phyloP scores from a whole-genome alignment of 2,329 filamentous ascomycete species.

The Arthrobotrys iridis region DNA sequence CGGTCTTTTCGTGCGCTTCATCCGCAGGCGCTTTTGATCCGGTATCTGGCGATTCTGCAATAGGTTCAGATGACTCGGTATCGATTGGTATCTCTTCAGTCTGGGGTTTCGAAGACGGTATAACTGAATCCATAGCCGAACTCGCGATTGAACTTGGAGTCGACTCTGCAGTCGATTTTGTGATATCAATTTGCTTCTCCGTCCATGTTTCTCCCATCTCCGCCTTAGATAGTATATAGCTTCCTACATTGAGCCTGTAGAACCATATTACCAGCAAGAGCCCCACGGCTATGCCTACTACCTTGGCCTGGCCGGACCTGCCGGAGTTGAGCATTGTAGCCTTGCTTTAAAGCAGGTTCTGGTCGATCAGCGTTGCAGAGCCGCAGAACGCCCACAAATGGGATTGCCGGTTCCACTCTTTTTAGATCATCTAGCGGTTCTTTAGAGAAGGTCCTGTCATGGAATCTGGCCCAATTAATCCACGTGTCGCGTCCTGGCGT shows the following conservation, averaged over 20 bases:
- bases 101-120: neutral
- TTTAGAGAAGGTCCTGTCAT: too few relatives aligned
- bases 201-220: neutral
- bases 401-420: too few relatives aligned
- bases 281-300: neutral
- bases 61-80: neutral
- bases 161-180: neutral
- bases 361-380: neutral
- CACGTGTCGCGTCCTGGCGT: neutral
- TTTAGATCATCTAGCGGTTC: too few relatives aligned
- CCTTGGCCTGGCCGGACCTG: neutral
- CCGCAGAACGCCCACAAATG: too few relatives aligned
- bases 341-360: neutral
- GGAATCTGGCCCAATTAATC: neutral
- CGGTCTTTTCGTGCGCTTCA: slow-evolving; percentile 26
- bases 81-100: neutral
- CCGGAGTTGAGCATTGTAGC: slow-evolving; percentile 6
- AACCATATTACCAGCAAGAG: slow-evolving; percentile 9
- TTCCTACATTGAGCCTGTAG: neutral
- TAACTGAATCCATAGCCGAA: neutral
- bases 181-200: neutral
- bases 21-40: neutral
- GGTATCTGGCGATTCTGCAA: neutral
- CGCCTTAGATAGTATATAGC: neutral
- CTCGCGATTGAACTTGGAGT: neutral